A percentile compares a stretch with the other conserved stretches of the same genome.
phyloP scores from a whole-genome alignment of 2,329 filamentous ascomycete genomes.

The Trichoderma harzianum region DNA sequence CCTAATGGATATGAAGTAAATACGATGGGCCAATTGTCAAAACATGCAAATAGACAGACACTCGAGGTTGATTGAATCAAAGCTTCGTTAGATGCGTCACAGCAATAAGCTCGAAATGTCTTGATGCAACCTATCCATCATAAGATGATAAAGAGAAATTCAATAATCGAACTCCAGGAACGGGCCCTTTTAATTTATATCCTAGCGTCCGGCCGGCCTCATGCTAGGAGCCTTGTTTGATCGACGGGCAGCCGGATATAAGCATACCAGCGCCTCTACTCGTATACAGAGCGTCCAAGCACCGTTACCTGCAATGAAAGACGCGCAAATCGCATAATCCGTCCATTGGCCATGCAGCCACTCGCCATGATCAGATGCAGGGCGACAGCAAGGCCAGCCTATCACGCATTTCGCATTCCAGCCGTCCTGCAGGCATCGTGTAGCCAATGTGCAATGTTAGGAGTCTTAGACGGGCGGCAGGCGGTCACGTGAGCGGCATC shows the following conservation, averaged over 20 bases:
- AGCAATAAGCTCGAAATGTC: background rate
- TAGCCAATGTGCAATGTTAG: background rate
- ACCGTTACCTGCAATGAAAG: background rate
- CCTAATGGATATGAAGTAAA: background rate
- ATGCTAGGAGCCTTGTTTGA: background rate
- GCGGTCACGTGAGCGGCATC: conserved; percentile 7
- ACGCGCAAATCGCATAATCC: background rate
- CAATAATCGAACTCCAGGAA: background rate
- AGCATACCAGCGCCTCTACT: background rate
- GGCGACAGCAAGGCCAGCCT: background rate
- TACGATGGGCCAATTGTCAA: background rate
- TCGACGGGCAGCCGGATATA: background rate
- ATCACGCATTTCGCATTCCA: background rate
- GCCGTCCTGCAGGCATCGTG: background rate
- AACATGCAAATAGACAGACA: background rate
- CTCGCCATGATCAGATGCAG: background rate
- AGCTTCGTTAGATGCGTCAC: background rate
- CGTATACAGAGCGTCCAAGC: background rate
- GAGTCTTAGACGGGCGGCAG: background rate
- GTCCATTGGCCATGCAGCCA: background rate
- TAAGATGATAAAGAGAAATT: background rate
- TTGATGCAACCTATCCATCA: background rate
- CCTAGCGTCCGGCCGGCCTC: background rate
- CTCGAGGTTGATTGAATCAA: background rate
- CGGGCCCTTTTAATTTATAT: background rate